Conservation (phyloP, 495 filamentous ascomycete species). For the Aspergillus bridgeri region DNA sequence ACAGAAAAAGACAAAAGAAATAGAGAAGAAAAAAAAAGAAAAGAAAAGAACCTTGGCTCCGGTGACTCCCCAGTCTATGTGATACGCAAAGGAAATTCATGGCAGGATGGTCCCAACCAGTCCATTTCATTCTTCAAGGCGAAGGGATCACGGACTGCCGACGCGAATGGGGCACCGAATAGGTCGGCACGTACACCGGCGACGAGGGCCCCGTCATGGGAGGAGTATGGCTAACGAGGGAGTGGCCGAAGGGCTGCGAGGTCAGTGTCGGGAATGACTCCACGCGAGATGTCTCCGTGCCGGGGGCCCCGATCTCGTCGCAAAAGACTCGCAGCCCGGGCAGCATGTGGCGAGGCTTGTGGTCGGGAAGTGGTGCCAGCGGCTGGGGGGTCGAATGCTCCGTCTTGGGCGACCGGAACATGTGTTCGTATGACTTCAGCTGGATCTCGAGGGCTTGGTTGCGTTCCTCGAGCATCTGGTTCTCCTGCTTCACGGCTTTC, state of each 20-base stretch:
- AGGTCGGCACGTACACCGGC: constrained; percentile 33
- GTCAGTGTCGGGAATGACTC: constrained; percentile 27
- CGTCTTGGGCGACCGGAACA: constrained; percentile 41
- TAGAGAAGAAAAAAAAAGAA: not conserved
- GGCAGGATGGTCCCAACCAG: not conserved
- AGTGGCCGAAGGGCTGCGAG: constrained; percentile 30
- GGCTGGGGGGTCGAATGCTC: constrained; percentile 30
- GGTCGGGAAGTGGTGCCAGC: constrained; percentile 29
- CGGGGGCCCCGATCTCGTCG: constrained; percentile 32
- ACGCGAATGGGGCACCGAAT: constrained; percentile 28
- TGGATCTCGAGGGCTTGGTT: constrained; percentile 41
- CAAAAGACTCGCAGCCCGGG: constrained; percentile 42
- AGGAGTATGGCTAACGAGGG: constrained; percentile 34
- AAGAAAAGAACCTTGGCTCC: constrained; percentile 7
- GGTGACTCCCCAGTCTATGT: constrained; percentile 12
- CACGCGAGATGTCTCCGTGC: constrained; percentile 25
- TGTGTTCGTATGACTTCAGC: constrained; percentile 41
- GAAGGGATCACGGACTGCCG: constrained; percentile 33
- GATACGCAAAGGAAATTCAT: constrained; percentile 17
- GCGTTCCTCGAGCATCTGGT: constrained; percentile 35
- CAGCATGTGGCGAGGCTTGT: constrained; percentile 33
- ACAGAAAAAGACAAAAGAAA: not conserved
- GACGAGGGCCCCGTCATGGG: constrained; percentile 40
- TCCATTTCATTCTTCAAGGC: constrained; percentile 13
- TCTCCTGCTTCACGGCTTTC: constrained; percentile 38